phyloP scores from a whole-genome alignment of 257 asterid genomes.

The Nicotiana tomentosiformis region DNA sequence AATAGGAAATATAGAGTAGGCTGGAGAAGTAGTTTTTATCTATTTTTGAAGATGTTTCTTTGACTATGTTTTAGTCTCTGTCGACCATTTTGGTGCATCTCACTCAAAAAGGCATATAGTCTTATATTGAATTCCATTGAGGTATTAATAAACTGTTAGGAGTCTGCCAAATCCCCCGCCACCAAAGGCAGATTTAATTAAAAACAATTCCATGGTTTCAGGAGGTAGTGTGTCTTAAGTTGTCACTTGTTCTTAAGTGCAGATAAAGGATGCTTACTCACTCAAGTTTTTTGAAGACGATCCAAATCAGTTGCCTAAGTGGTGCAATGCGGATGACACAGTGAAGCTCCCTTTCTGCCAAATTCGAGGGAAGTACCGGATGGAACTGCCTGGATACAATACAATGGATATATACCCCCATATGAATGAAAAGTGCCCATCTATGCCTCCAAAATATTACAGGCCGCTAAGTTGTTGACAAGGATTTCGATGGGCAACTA shows the following conservation, averaged over 20 bases:
- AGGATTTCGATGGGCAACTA: not conserved
- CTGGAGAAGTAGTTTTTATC: not conserved
- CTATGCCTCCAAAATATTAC: conserved; percentile 61
- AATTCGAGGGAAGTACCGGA: conserved; percentile 63
- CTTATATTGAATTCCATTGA: not conserved
- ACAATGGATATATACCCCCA: conserved; percentile 63
- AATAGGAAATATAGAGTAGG: not conserved
- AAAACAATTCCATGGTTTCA: too few relatives aligned
- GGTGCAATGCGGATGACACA: conserved; percentile 88
- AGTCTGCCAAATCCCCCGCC: too few relatives aligned
- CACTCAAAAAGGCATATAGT: not conserved
- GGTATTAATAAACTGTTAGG: not conserved
- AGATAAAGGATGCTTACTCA: conserved; percentile 87
- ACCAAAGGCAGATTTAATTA: too few relatives aligned
- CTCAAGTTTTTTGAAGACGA: conserved; percentile 65
- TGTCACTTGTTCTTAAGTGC: conserved; percentile 16
- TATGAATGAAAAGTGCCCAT: conserved; percentile 89
- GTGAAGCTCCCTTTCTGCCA: conserved; percentile 89
- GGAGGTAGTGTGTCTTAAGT: not conserved
- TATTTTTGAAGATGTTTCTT: not conserved
- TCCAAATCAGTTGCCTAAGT: conserved; percentile 64
- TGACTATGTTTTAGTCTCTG: not conserved
- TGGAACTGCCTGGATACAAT: conserved; percentile 82
- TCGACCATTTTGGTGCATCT: not conserved
- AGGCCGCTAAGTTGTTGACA: conserved; percentile 75